Percentiles rank a stretch among this genome's conserved stretches.
These are phyloP conservation scores for Metschnikowia peoriensis DNA, from an alignment of 805 yeast genomes.

Conservation along the genomic window DNA sequence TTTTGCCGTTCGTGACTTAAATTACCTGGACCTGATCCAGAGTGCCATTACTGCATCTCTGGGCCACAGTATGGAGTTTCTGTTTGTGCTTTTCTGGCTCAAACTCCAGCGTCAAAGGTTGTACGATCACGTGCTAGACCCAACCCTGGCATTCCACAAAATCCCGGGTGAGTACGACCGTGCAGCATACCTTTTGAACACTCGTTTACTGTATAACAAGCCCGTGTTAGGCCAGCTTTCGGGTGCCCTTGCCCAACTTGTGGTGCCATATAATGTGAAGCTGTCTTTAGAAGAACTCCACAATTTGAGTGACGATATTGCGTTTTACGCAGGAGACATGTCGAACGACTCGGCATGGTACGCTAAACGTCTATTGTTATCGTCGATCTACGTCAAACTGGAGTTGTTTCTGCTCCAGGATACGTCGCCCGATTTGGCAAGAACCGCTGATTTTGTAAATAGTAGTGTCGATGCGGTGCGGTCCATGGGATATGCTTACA, in stretches of 20 bases:
- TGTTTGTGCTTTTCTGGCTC: conserved; percentile 52
- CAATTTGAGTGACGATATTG: conserved; percentile 77
- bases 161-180: conserved; percentile 38
- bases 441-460: conserved; percentile 65
- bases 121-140: conserved; percentile 25
- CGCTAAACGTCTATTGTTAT: conserved; percentile 71
- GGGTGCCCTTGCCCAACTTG: conserved; percentile 57
- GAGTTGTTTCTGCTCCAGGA: conserved; percentile 84
- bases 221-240: conserved; percentile 45
- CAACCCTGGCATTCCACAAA: conserved; percentile 24
- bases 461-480: conserved; percentile 54
- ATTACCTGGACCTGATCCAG: conserved; percentile 51
- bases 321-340: conserved; percentile 73
- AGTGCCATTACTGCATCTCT: conserved; percentile 36
- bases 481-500: conserved; percentile 57
- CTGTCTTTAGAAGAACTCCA: conserved; percentile 66
- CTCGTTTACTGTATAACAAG: conserved; percentile 51
- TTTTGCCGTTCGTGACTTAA: conserved; percentile 47
- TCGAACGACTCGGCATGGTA: conserved; percentile 91
- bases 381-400: conserved; percentile 66
- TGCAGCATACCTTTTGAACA: conserved; percentile 44
- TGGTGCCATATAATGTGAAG: conserved; percentile 60
- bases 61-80: conserved; percentile 39
- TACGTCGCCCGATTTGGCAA: conserved; percentile 48
- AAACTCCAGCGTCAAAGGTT: conserved; percentile 43